Evolutionary conservation across 192 early-diverging fungal genomes (phyloP).

Genomic region (Geranomyces variabilis): DNA sequence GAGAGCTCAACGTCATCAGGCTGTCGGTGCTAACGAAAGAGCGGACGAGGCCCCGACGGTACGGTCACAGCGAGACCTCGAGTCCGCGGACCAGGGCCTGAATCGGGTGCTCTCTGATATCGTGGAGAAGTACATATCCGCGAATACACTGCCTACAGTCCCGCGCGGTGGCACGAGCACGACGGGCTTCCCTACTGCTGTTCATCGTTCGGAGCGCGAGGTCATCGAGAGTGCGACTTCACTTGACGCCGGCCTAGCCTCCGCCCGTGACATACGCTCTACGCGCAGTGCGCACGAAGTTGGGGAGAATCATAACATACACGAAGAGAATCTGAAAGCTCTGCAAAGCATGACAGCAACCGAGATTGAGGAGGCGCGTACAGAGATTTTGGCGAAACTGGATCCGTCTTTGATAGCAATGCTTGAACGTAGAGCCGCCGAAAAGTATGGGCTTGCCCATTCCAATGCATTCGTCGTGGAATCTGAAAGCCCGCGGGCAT

Average conservation of each 20-base stretch:
- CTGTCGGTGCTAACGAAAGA: background rate
- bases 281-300: background rate
- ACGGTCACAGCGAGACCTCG: background rate
- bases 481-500: background rate
- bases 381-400: conserved; percentile 66
- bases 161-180: background rate
- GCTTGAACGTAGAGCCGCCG: conserved; percentile 49
- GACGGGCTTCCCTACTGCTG: conserved; percentile 33
- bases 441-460: conserved; percentile 11
- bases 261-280: background rate
- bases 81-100: conserved; percentile 23
- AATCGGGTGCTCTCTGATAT: conserved; percentile 30
- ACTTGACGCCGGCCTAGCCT: background rate
- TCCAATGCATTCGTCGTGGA: background rate
- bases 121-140: conserved; percentile 15
- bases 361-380: conserved; percentile 71
- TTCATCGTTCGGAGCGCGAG: conserved; percentile 20
- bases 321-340: conserved; percentile 55
- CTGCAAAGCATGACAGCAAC: conserved; percentile 68
- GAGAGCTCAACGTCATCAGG: conserved; percentile 7
- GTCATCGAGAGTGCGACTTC: background rate
- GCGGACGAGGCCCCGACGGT: background rate
- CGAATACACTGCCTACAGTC: background rate
- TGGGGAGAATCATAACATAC: conserved; percentile 50
- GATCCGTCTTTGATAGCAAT: conserved; percentile 68